phyloP scores from a whole-genome alignment of 148 eudicot species.

The Cornus florida region DNA sequence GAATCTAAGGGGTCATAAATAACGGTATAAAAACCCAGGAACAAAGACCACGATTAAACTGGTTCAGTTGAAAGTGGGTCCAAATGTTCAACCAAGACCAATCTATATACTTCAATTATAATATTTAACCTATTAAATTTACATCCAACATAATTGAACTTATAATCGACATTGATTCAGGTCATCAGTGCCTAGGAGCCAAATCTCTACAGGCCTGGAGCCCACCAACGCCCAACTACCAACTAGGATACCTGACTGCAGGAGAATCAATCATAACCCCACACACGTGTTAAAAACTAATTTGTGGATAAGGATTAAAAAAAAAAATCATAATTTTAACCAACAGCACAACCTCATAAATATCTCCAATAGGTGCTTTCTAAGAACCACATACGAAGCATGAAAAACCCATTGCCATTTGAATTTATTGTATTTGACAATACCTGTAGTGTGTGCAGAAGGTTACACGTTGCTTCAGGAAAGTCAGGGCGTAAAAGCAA shows the following conservation, averaged over 20 bases:
- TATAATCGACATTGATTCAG: neutral
- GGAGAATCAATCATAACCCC: neutral
- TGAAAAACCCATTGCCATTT: neutral
- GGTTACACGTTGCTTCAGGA: slow-evolving; percentile 86
- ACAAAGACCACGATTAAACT: neutral
- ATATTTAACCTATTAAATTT: neutral
- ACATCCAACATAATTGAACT: no score
- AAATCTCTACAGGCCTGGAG: no score
- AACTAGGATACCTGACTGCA: neutral
- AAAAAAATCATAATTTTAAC: neutral
- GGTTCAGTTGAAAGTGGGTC: neutral
- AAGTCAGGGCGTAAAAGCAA: slow-evolving; percentile 66
- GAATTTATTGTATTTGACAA: neutral
- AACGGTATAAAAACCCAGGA: neutral
- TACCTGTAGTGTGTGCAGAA: slow-evolving; percentile 77
- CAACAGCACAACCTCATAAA: neutral
- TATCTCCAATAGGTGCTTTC: neutral
- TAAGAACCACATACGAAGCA: neutral
- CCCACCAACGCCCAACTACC: neutral
- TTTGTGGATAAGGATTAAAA: neutral
- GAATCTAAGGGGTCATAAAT: no score
- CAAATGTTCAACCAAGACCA: neutral
- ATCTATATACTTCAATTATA: neutral
- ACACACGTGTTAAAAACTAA: neutral
- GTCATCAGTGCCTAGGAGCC: neutral